Evolutionary conservation across 257 asterid genomes (phyloP).

Genomic region (Henckelia pumila): DNA sequence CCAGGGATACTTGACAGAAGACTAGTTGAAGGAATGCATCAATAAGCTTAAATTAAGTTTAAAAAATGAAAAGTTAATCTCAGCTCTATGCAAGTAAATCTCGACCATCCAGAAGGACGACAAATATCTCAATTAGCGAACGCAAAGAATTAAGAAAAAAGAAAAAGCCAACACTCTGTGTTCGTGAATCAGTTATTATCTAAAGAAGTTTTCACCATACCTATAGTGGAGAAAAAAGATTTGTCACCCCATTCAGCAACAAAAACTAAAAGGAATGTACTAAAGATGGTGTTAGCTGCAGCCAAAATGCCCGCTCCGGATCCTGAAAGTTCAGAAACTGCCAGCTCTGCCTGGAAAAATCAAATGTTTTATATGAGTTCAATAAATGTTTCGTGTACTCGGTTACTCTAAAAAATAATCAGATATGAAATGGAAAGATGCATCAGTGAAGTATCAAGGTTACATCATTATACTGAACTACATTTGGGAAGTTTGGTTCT

Average conservation of each 20-base stretch:
- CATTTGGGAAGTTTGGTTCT: neutral
- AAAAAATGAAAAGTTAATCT: neutral
- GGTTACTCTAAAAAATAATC: neutral
- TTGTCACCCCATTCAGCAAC: slow-evolving; percentile 99
- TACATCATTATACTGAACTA: neutral
- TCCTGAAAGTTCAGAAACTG: slow-evolving; percentile 83
- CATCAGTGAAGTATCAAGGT: neutral
- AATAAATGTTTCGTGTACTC: neutral
- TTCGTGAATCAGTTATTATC: neutral
- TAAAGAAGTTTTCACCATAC: slow-evolving; percentile 33
- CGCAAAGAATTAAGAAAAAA: neutral
- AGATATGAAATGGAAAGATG: neutral
- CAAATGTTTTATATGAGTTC: slow-evolving; percentile 9
- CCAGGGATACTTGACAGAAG: neutral
- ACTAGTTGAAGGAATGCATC: neutral
- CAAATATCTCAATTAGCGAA: neutral
- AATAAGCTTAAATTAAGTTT: neutral
- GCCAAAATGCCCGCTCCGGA: slow-evolving; percentile 80
- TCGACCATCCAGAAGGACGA: neutral
- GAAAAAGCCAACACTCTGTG: neutral
- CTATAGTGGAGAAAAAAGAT: slow-evolving; percentile 92
- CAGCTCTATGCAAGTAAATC: neutral
- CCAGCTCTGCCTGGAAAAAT: slow-evolving; percentile 72
- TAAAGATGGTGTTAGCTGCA: slow-evolving; percentile 69
- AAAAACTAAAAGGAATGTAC: slow-evolving; percentile 85